These are phyloP conservation scores for Cladosporium sphaerospermum DNA, from an alignment of 2,329 filamentous ascomycete genomes.

Conservation along the genomic window DNA sequence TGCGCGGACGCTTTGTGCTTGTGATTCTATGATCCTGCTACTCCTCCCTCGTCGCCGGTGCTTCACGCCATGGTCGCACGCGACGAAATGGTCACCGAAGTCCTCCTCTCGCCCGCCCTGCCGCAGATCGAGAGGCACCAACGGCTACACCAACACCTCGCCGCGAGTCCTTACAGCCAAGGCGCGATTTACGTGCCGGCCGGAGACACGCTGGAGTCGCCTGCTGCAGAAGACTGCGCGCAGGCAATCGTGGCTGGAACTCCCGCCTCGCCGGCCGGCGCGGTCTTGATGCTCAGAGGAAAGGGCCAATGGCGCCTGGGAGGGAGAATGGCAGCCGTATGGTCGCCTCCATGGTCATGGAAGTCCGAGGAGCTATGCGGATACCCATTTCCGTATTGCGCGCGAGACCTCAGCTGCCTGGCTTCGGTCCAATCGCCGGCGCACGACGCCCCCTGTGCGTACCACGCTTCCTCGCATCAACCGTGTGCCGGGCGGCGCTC, in stretches of 20 bases:
- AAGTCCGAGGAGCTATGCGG: not conserved
- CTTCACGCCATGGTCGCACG: not conserved
- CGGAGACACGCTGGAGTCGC: not conserved
- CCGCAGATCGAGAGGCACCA: not conserved
- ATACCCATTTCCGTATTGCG: not conserved
- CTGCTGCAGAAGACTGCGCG: not conserved
- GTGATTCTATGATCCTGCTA: no score
- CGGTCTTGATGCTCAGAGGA: not conserved
- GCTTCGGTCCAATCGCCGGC: not conserved
- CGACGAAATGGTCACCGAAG: not conserved
- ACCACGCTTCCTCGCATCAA: not conserved
- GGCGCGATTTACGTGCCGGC: not conserved
- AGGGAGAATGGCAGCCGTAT: not conserved
- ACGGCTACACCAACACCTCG: not conserved
- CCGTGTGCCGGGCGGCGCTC: not conserved
- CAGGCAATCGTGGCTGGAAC: not conserved
- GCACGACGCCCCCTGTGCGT: not conserved
- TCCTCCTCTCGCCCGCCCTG: not conserved
- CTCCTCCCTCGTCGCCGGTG: no score
- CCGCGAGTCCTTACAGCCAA: not conserved
- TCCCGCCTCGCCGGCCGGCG: not conserved
- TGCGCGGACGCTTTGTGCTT: no score
- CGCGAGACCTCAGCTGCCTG: not conserved
- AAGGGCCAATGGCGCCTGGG: not conserved
- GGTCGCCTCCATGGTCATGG: constrained; percentile 4